Base-by-base conservation (phyloP, 495 filamentous ascomycete species). In the Xylaria castorea region DNA sequence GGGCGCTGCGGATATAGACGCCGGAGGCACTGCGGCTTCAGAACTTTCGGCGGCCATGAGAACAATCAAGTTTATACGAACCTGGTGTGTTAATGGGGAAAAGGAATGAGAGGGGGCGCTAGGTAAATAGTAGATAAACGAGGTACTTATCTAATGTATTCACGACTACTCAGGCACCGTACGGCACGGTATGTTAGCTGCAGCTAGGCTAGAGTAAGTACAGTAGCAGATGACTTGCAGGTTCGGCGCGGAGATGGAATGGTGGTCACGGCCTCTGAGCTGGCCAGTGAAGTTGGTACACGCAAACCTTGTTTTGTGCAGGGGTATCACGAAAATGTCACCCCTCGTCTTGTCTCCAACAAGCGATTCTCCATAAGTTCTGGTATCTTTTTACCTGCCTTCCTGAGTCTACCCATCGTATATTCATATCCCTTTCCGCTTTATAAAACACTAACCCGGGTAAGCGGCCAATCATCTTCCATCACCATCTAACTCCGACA, bases 1-100 rank as follows among this genome's bases (percentile, higher is more conserved):
- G 25, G 50, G 82, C 79, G 22, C 74, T 78, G 77, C 22, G 40
- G 53, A 80, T 83, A 3, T 48, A 70, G 38, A 83, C 77, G 63
- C 83, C 78, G 6, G 70, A 61, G 60, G 82, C 79, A 0, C 42
- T 63, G 55, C 38, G 30, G 70, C n/a, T 27, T 60, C 55, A 5
- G 68, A 62, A 34, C 53, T 25, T 36, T 50, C 55, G n/a, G 57
- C 67, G 14, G 36, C 53, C 51, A 61, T 61, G 67, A 25, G 53
- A 22, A 38, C 38, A 22, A 40, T 18, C 36, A 30, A 20, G 22
- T 25, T 30, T 64, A 44, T 64, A 53, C 42, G 6, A 34, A 50
- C 25, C 18, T 11, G 25, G 46, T 36, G 8, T 38, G 11, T 53
- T 46, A 20, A 66, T 16, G 34, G n/a, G 36, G 32, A 68, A 44